Conservation (phyloP, 805 yeast genomes). For the Candida mattraensis region DNA sequence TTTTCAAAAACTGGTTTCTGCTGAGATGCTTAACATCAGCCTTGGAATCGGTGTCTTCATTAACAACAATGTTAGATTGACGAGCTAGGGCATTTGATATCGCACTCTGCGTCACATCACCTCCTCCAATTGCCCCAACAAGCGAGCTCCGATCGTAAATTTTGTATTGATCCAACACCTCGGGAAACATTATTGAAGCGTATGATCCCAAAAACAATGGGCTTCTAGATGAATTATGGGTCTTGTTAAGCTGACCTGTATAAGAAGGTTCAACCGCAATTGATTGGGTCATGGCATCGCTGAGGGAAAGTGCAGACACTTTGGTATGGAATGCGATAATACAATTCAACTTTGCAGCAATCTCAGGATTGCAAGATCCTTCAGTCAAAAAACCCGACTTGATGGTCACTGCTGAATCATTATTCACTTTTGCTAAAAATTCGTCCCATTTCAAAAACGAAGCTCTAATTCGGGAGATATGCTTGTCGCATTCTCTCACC, state of each 20-base stretch:
- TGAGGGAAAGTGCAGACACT: slow-evolving; percentile 45
- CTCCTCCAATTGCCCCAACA: slow-evolving; percentile 53
- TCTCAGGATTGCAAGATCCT: slow-evolving; percentile 6
- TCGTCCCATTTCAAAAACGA: slow-evolving; percentile 84
- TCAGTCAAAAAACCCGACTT: neutral
- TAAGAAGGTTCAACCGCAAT: slow-evolving; percentile 61
- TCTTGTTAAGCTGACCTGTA: slow-evolving; percentile 41
- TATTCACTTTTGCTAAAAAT: slow-evolving; percentile 51
- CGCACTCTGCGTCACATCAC: slow-evolving; percentile 22
- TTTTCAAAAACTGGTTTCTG: slow-evolving; percentile 51
- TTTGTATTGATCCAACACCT: slow-evolving; percentile 51
- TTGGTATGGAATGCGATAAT: slow-evolving; percentile 46
- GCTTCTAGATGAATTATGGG: slow-evolving; percentile 47
- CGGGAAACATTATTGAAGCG: slow-evolving; percentile 65
- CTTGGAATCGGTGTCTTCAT: slow-evolving; percentile 6
- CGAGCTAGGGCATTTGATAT: slow-evolving; percentile 17
- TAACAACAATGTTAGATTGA: slow-evolving; percentile 14
- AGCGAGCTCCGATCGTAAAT: slow-evolving; percentile 54
- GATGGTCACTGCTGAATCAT: slow-evolving; percentile 32
- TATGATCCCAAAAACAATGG: slow-evolving; percentile 64
- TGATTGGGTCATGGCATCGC: slow-evolving; percentile 63
- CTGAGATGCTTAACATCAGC: slow-evolving; percentile 16
- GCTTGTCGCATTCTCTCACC: slow-evolving; percentile 58
- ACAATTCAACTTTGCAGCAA: slow-evolving; percentile 29
- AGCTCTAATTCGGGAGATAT: slow-evolving; percentile 64